These are phyloP conservation scores for Dioszegia aurantiaca DNA, from an alignment of 768 basidiomycete genomes.

Conservation along the genomic window DNA sequence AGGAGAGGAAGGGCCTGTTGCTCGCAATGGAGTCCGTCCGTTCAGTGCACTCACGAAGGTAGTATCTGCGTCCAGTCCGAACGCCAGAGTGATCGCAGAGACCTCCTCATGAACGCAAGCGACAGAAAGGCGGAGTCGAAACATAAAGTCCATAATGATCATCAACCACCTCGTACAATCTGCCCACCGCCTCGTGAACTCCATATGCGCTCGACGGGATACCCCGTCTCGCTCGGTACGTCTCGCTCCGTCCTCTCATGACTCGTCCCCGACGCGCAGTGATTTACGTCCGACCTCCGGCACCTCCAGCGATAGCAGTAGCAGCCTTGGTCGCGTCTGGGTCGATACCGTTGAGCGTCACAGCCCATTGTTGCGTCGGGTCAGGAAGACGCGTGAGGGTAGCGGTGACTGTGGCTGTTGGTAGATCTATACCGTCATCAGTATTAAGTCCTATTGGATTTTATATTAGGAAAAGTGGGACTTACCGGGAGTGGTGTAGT, in stretches of 20 bases:
- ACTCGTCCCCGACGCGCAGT: neutral
- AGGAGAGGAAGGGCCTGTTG: too few species aligned
- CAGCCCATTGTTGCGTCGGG: conserved; percentile 48
- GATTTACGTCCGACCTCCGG: conserved; percentile 79
- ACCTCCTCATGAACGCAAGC: too few species aligned
- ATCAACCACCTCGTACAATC: neutral
- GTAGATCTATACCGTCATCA: conserved; percentile 25
- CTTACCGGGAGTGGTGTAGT: conserved; percentile 41
- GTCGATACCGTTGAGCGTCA: conserved; percentile 47
- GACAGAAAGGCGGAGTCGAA: neutral
- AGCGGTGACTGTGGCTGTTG: conserved; percentile 44
- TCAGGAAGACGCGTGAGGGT: conserved; percentile 41
- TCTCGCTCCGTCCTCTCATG: neutral
- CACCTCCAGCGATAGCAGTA: conserved; percentile 85
- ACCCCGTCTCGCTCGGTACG: too few species aligned
- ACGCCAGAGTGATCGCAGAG: too few species aligned
- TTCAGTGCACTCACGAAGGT: too few species aligned
- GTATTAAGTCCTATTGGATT: too few species aligned
- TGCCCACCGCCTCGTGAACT: too few species aligned
- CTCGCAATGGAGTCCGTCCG: too few species aligned
- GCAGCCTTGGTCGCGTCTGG: conserved; percentile 62
- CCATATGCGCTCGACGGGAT: too few species aligned
- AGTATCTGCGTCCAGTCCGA: too few species aligned
- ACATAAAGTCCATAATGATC: conserved; percentile 5
- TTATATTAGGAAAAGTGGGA: neutral